Conservation (phyloP, 768 basidiomycete species). For the Clitopilus hobsonii region DNA sequence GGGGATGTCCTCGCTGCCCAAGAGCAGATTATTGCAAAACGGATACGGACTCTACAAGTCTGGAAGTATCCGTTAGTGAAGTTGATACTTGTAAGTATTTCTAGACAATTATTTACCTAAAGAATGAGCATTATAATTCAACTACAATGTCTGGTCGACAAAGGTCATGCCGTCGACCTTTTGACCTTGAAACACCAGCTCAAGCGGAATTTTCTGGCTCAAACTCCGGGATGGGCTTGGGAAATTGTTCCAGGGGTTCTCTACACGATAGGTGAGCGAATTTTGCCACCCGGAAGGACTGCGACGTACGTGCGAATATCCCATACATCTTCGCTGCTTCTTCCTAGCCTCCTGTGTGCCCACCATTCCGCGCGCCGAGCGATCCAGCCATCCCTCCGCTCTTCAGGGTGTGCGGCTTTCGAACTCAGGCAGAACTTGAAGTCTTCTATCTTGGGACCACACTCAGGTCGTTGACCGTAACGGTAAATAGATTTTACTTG, state of each 20-base stretch:
- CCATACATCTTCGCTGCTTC: constrained; percentile 96
- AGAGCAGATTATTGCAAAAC: too few species aligned
- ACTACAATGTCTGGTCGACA: neutral
- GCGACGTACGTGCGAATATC: constrained; percentile 70
- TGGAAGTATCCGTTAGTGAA: too few species aligned
- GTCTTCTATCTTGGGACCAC: constrained; percentile 76
- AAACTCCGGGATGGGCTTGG: constrained; percentile 25
- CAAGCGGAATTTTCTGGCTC: neutral
- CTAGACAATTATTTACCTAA: too few species aligned
- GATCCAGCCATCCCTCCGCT: constrained; percentile 81
- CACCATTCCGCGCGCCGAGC: constrained; percentile 89
- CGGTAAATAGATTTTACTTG: constrained; percentile 88
- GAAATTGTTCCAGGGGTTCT: constrained; percentile 47
- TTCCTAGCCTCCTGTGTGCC: constrained; percentile 69
- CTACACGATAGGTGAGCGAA: constrained; percentile 21
- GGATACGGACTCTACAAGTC: too few species aligned
- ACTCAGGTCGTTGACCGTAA: constrained; percentile 69
- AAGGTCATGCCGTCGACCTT: neutral
- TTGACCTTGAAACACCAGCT: neutral
- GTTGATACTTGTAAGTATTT: too few species aligned
- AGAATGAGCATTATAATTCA: neutral
- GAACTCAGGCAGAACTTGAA: constrained; percentile 93
- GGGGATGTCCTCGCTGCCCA: too few species aligned
- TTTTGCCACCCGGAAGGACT: neutral
- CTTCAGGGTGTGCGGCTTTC: constrained; percentile 74